Base-by-base conservation (phyloP, 192 early-diverging fungal genomes). In the Podila epicladia region DNA sequence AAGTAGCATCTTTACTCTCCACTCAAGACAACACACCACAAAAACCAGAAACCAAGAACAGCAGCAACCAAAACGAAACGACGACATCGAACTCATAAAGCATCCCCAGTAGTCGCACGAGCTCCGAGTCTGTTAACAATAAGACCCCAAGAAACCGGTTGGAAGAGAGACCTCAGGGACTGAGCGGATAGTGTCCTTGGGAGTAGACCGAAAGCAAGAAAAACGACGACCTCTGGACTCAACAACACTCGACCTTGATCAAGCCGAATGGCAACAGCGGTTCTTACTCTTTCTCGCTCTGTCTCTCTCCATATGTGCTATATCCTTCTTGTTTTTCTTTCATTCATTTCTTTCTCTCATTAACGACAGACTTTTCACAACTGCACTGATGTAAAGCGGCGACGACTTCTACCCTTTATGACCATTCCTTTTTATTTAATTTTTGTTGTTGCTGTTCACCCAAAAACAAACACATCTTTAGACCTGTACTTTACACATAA, bases 191-290 rank as follows among this genome's bases (percentile, higher is more conserved):
- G 8, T 45, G 41, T 45, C 41, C 11, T 3, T 15, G 35, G 41
- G 41, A 38, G 41, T 7, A 65, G 48, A 51, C 5, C 26, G n/a
- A 29, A 50, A 19, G 20, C 37, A 65, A 20, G 11, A 22, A 64
- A 51, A 26, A 33, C 24, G 41, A 29, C 20, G 17, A 26, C 53
- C 45, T 45, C 64, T 65, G 64, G 57, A 53, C 53, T 59, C 67
- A 59, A 69, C 50, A 69, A 59, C 50, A 69, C 62, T 35, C 67
- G 67, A 69, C 67, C 67, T 69, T 69, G 67, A 69, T 69, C 67
- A 69, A 69, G 67, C 67, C 67, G 67, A 69, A 38, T 31, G 38
- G 67, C 53, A 24, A 58, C 45, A 57, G 38, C 15, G n/a, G 26
- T 28, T 33, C 35, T 33, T 41, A 7, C n/a, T 35, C 17, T n/a